Conservation (phyloP, 495 filamentous ascomycete species). For the Tuber microsphaerosporum region DNA sequence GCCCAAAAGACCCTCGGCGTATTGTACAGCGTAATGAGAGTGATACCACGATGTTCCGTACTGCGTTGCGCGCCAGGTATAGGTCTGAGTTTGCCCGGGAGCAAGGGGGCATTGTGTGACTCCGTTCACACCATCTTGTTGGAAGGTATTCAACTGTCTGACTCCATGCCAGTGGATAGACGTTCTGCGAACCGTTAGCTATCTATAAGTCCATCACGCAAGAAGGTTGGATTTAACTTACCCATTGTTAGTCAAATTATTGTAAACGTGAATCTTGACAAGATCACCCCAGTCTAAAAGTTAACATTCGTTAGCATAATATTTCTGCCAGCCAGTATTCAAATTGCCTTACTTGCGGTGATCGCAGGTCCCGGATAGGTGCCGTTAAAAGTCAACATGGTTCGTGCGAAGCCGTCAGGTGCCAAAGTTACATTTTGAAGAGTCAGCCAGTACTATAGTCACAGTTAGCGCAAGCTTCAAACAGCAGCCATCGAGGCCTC, state of each 20-base stretch:
- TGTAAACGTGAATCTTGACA: slow-evolving; percentile 39
- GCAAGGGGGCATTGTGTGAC: slow-evolving; percentile 65
- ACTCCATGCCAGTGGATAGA: slow-evolving; percentile 63
- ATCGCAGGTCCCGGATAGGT: slow-evolving; percentile 53
- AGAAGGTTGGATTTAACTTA: not conserved
- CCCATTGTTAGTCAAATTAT: slow-evolving; percentile 34
- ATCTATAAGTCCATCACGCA: not conserved
- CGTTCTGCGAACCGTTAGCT: slow-evolving; percentile 12
- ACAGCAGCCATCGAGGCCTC: not conserved
- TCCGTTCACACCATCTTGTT: slow-evolving; percentile 56
- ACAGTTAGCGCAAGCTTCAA: slow-evolving; percentile 5
- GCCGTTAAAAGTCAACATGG: slow-evolving; percentile 52
- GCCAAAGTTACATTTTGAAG: slow-evolving; percentile 44
- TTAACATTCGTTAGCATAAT: not conserved
- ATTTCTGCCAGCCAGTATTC: slow-evolving; percentile 43
- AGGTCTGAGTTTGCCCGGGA: slow-evolving; percentile 48
- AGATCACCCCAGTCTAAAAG: slow-evolving; percentile 34
- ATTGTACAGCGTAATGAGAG: slow-evolving; percentile 55
- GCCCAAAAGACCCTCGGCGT: slow-evolving; percentile 51
- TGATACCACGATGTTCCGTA: slow-evolving; percentile 58
- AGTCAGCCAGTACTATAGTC: slow-evolving; percentile 44
- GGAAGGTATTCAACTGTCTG: slow-evolving; percentile 53
- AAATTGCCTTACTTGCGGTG: slow-evolving; percentile 48
- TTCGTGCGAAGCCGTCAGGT: slow-evolving; percentile 51
- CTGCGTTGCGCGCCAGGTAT: slow-evolving; percentile 50